Percentiles rank a stretch among this genome's conserved stretches.
Conservation (phyloP, 2,329 filamentous ascomycete species). For the Exophiala viscosa region DNA sequence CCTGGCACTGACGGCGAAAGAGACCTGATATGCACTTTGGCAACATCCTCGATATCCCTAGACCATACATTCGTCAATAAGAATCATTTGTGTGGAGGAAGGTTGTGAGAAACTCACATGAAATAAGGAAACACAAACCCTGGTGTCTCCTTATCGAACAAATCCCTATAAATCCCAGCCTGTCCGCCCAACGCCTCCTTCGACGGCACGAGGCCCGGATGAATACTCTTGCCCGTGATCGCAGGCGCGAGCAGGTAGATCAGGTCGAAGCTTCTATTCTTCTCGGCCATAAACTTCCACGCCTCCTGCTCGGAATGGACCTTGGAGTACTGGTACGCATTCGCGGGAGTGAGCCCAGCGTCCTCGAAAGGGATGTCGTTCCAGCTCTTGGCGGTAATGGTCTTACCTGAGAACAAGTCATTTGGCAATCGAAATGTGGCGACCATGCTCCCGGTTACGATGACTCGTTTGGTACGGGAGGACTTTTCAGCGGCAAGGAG, state of each 20-base stretch:
- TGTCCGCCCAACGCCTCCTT: slow-evolving; percentile 6
- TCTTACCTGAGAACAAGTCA: slow-evolving; percentile 1
- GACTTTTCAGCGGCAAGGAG: slow-evolving; percentile 6
- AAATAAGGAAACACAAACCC: slow-evolving; percentile 10
- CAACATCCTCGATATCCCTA: slow-evolving; percentile 13
- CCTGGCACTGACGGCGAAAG: slow-evolving; percentile 6
- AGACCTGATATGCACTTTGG: slow-evolving; percentile 8
- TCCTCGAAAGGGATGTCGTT: slow-evolving; percentile 9
- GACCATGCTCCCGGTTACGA: slow-evolving; percentile 12
- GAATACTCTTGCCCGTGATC: slow-evolving; percentile 7
- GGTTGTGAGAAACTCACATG: slow-evolving; percentile 1
- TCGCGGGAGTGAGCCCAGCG: neutral
- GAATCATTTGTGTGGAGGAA: neutral
- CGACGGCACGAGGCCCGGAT: slow-evolving; percentile 5
- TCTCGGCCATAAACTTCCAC: slow-evolving; percentile 9
- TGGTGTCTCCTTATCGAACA: slow-evolving; percentile 10
- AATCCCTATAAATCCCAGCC: slow-evolving; percentile 5
- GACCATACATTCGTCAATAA: neutral
- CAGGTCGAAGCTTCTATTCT: slow-evolving; percentile 2
- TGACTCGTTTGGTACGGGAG: neutral
- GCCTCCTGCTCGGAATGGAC: slow-evolving; percentile 9
- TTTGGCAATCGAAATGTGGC: slow-evolving; percentile 1
- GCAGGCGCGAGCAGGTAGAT: slow-evolving; percentile 9
- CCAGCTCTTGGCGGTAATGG: slow-evolving; percentile 2
- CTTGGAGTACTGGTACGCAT: slow-evolving; percentile 13